Base-by-base conservation (phyloP, 2,329 filamentous ascomycete species). In the Alternaria incomplexa region DNA sequence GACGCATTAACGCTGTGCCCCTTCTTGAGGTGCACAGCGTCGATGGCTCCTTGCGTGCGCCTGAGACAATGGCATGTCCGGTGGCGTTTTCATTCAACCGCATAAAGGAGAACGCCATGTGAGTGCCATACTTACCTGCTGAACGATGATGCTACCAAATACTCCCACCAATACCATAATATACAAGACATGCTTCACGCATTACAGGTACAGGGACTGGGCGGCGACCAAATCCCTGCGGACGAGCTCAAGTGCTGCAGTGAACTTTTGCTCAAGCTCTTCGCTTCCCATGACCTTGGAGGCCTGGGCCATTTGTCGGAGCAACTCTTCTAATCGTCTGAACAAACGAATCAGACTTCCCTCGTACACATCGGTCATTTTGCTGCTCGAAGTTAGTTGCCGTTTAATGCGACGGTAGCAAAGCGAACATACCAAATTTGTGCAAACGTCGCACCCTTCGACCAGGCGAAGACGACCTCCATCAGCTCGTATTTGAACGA, bases 301-400 rank as follows among this genome's bases (percentile, higher is more conserved):
- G 23, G 95, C 96, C 82, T 98, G 92, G 15, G 91, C 95, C 87
- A 98, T 97, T 81, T 99, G 96, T 69, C 96, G 89, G 36, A 99
- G 85, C 61, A 97, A 85, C 82, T 99, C 96, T 81, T 99, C 96
- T 30, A 99, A 85, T 20, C 96, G 92, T 58, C 96, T 91, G 88
- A 99, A 99, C 43, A 97, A 89, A 52, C 96, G 93, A 73, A 99
- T 98, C 64, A 99, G 84, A 62, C 93, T 97, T 63, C 96, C 96
- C 83, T 99, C 96, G 81, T 97, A 99, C 26, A 95, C 93, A 73
- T 97, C 95, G 26, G 96, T 98, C 94, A 99, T 97, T 93, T 97
- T 97, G 83, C 95, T 97, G 59, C 50, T 13, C 28, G n/a, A 54
- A 23, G 15, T 52, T 52, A 52, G 56, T 68, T 53, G 68, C 43